Evolutionary conservation across 257 asterid genomes (phyloP).

Genomic region (Nicotiana benthamiana): DNA sequence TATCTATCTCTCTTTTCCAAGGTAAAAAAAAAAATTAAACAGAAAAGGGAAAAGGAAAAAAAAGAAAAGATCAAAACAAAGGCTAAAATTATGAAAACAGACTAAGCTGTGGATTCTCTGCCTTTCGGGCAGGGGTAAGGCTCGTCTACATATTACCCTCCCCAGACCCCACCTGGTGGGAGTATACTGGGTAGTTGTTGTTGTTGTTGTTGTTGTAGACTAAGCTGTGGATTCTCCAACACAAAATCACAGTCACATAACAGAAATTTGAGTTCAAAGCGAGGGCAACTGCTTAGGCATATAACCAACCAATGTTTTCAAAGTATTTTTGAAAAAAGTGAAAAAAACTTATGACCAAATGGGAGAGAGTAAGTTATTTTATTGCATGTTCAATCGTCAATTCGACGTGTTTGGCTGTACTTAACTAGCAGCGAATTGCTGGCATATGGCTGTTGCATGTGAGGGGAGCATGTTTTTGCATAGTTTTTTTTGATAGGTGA

Average conservation of each 20-base stretch:
- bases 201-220: no score
- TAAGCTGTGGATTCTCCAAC: neutral
- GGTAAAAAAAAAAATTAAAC: neutral
- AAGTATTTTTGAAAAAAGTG: no score
- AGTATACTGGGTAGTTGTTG: no score
- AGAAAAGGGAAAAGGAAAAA: neutral
- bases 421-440: neutral
- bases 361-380: no score
- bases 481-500: neutral
- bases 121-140: no score
- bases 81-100: neutral
- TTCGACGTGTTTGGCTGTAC: neutral
- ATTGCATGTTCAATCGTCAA: neutral
- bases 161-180: no score
- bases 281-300: neutral
- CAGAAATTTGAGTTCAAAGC: neutral
- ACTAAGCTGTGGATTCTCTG: neutral
- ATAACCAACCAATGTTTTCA: no score
- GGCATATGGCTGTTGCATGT: neutral
- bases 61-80: neutral
- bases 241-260: no score
- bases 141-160: no score
- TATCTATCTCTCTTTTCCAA: neutral
- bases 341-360: no score
- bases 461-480: neutral